A percentile compares a stretch with the other conserved stretches of the same genome.
phyloP scores from a whole-genome alignment of 495 filamentous ascomycete genomes.

The Tuber melanosporum region DNA sequence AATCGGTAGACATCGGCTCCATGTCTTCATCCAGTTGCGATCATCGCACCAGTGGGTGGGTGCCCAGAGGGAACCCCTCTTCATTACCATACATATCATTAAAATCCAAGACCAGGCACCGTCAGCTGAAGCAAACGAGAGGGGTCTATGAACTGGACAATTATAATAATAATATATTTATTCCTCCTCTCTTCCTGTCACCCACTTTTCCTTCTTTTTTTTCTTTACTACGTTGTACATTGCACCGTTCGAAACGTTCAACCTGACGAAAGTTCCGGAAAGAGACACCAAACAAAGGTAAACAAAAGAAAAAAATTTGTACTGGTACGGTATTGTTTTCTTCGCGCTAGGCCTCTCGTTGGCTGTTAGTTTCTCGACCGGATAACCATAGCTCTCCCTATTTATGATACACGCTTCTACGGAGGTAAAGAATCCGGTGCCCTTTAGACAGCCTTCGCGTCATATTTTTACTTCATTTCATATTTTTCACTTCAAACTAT shows the following conservation, averaged over 20 bases:
- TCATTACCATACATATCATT: neutral
- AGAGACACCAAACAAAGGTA: neutral
- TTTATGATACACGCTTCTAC: neutral
- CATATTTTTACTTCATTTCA: neutral
- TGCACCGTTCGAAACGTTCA: neutral
- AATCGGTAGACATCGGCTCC: neutral
- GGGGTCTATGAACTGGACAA: neutral
- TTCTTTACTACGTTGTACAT: neutral
- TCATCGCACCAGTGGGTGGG: neutral
- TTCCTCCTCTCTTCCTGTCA: neutral
- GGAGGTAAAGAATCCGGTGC: neutral
- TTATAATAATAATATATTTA: neutral
- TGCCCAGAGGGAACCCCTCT: neutral
- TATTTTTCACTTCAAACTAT: neutral
- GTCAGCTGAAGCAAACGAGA: constrained; percentile 3
- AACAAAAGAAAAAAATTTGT: neutral
- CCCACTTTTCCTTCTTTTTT: neutral
- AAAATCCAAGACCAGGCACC: constrained; percentile 3
- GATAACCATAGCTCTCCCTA: neutral
- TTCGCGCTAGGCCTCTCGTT: neutral
- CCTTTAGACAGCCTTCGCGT: neutral
- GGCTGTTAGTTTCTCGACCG: neutral
- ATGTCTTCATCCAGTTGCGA: neutral
- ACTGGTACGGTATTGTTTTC: neutral
- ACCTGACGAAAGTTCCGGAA: neutral